A percentile compares a stretch with the other conserved stretches of the same genome.
Evolutionary conservation across 768 basidiomycete genomes (phyloP).

Genomic region (Lentinula lateritia): DNA sequence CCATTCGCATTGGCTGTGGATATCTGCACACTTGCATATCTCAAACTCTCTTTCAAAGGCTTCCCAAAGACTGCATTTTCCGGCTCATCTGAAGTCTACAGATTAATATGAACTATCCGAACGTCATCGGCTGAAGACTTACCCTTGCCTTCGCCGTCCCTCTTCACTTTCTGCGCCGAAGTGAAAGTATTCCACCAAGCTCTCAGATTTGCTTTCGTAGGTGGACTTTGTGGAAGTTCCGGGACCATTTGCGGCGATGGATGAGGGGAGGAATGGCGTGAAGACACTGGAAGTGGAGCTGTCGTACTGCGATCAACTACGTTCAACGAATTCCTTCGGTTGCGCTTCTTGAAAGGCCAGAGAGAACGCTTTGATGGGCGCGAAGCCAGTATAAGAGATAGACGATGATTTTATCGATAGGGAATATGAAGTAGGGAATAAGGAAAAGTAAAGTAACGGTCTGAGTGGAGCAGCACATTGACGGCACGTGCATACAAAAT

Average conservation of each 20-base stretch:
- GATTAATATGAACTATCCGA: background rate
- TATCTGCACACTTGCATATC: constrained; percentile 89
- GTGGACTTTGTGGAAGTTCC: constrained; percentile 20
- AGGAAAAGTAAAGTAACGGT: background rate
- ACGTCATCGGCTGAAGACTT: constrained; percentile 12
- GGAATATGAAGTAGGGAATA: background rate
- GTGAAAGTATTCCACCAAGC: constrained; percentile 83
- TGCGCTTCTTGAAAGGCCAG: constrained; percentile 7
- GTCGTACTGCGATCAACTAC: background rate
- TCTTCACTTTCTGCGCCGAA: constrained; percentile 57
- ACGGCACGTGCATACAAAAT: background rate
- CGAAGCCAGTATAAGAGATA: constrained; percentile 7
- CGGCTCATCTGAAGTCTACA: constrained; percentile 21
- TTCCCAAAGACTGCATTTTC: constrained; percentile 73
- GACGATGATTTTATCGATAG: constrained; percentile 1
- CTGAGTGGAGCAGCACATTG: background rate
- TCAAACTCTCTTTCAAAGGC: constrained; percentile 77
- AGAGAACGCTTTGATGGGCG: constrained; percentile 6
- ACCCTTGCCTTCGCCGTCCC: constrained; percentile 44
- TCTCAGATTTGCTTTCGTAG: constrained; percentile 57
- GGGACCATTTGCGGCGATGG: constrained; percentile 4
- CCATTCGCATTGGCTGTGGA: constrained; percentile 82
- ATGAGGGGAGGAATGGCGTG: background rate
- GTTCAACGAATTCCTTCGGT: background rate
- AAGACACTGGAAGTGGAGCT: background rate